These are phyloP conservation scores for Synchytrium microbalum DNA, from an alignment of 371 early-diverging fungal genomes.

Conservation along the genomic window DNA sequence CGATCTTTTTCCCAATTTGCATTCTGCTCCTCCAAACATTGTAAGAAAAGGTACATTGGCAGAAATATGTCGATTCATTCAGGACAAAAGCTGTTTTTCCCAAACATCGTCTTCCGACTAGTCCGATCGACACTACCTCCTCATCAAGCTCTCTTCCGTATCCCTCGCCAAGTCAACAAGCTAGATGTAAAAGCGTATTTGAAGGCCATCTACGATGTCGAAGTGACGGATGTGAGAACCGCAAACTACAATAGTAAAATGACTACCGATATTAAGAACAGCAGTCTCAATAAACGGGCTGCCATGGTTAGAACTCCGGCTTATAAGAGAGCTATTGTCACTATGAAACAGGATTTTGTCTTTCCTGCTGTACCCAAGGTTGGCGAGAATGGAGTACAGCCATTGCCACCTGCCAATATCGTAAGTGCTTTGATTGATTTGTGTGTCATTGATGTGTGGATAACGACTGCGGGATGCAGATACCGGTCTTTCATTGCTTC, in stretches of 20 bases:
- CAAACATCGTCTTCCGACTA: constrained; percentile 79
- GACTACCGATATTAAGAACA: constrained; percentile 27
- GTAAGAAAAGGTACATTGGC: background rate
- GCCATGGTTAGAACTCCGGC: constrained; percentile 17
- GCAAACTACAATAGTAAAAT: constrained; percentile 65
- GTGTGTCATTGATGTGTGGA: no score
- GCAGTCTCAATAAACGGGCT: constrained; percentile 40
- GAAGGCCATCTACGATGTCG: constrained; percentile 73
- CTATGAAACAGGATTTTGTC: constrained; percentile 71
- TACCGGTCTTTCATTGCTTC: no score
- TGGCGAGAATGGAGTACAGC: background rate
- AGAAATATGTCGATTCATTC: constrained; percentile 17
- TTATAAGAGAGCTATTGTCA: constrained; percentile 92
- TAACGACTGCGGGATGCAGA: no score
- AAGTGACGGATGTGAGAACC: constrained; percentile 81
- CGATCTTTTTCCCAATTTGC: no score
- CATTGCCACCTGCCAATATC: background rate
- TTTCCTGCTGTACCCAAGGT: constrained; percentile 62
- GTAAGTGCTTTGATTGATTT: background rate
- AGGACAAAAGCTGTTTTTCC: constrained; percentile 68
- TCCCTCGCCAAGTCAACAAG: constrained; percentile 88
- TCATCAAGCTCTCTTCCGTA: constrained; percentile 88
- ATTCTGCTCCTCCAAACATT: background rate
- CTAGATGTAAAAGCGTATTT: constrained; percentile 87
- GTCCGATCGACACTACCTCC: constrained; percentile 74